Evolutionary conservation across 176 grass and related monocot species (phyloP).

Genomic region (Bothriochloa decipiens): DNA sequence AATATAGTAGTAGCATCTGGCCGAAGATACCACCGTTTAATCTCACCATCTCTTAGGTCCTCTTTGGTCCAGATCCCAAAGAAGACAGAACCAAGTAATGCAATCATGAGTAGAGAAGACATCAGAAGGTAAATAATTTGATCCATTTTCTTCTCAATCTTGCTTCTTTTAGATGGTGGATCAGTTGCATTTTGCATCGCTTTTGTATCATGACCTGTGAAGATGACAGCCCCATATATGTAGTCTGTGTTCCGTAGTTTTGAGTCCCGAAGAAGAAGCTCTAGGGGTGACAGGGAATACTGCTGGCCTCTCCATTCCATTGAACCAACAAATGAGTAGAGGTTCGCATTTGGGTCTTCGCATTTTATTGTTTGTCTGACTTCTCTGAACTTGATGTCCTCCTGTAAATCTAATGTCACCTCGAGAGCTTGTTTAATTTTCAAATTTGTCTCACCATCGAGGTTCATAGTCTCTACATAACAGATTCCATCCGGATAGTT

Average conservation of each 20-base stretch:
- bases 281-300: constrained; percentile 76
- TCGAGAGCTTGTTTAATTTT: constrained; percentile 95
- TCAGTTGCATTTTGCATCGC: constrained; percentile 92
- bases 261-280: constrained; percentile 90
- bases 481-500: constrained; percentile 93
- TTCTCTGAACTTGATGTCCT: constrained; percentile 54
- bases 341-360: constrained; percentile 92
- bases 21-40: constrained; percentile 88
- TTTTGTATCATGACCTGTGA: constrained; percentile 97
- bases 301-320: constrained; percentile 62
- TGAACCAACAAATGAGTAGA: constrained; percentile 95
- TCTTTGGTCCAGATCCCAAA: constrained; percentile 86
- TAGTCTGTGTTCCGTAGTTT: constrained; percentile 95
- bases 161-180: constrained; percentile 97
- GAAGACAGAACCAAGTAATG: constrained; percentile 82
- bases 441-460: constrained; percentile 99
- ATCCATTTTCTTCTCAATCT: constrained; percentile 95
- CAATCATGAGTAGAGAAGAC: constrained; percentile 63
- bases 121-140: constrained; percentile 85
- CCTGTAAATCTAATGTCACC: constrained; percentile 67
- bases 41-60: constrained; percentile 64
- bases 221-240: constrained; percentile 89
- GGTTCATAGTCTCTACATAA: constrained; percentile 99
- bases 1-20: constrained; percentile 67
- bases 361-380: constrained; percentile 76